phyloP scores from a whole-genome alignment of 1,284 basidiomycete genomes.

The Ustilago crameri region DNA sequence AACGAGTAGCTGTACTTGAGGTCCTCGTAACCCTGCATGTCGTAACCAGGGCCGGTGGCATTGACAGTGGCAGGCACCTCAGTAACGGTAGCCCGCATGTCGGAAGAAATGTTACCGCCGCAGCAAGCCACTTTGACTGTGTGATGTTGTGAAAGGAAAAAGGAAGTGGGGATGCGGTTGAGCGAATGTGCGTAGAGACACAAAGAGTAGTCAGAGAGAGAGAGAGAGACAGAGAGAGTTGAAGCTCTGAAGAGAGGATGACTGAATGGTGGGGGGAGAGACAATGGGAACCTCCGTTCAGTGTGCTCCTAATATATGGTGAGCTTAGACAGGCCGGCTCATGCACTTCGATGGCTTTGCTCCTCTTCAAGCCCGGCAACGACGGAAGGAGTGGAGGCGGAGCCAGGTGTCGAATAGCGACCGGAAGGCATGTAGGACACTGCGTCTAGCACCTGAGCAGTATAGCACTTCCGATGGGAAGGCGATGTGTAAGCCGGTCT shows the following conservation, averaged over 20 bases:
- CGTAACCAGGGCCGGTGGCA: conserved; percentile 57
- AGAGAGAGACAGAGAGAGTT: conserved; percentile 23
- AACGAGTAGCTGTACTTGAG: conserved; percentile 69
- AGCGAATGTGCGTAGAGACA: conserved; percentile 29
- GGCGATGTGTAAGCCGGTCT: conserved; percentile 40
- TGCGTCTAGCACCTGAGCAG: conserved; percentile 15
- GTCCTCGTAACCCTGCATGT: conserved; percentile 58
- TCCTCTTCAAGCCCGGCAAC: not conserved
- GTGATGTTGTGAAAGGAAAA: not conserved
- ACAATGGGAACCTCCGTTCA: not conserved
- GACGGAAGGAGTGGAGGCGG: conserved; percentile 29
- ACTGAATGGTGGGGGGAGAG: conserved; percentile 19
- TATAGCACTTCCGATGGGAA: conserved; percentile 1
- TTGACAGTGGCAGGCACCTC: conserved; percentile 58
- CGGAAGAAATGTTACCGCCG: conserved; percentile 59
- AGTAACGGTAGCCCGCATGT: conserved; percentile 69
- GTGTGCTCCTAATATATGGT: conserved; percentile 18
- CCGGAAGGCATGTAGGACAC: not conserved
- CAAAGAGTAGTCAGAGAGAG: conserved; percentile 11
- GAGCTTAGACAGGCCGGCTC: conserved; percentile 1
- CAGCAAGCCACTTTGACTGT: conserved; percentile 47
- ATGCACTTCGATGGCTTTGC: not conserved
- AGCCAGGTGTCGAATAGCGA: not conserved
- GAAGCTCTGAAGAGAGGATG: conserved; percentile 30
- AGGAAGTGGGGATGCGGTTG: conserved; percentile 20